phyloP scores from a whole-genome alignment of 2,329 filamentous ascomycete species.

The Claviceps capensis region DNA sequence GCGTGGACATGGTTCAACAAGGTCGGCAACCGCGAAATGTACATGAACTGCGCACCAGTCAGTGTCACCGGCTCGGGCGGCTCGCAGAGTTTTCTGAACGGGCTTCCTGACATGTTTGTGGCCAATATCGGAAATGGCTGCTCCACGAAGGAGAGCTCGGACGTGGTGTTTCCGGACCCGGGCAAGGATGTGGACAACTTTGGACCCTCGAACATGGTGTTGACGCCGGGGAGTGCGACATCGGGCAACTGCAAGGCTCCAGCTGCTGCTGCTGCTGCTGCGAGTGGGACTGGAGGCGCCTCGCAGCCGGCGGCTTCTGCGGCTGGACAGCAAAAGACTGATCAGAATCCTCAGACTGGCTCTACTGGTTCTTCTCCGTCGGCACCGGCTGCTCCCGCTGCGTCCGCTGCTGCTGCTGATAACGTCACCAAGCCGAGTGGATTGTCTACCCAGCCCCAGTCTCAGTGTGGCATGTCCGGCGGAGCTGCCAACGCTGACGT shows the following conservation, averaged over 20 bases:
- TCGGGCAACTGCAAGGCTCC: constrained; percentile 11
- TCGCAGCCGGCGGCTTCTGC: not conserved
- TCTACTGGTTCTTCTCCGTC: no score
- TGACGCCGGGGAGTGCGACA: not conserved
- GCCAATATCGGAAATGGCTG: constrained; percentile 50
- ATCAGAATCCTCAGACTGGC: not conserved
- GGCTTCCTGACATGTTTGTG: constrained; percentile 57
- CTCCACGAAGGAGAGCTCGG: constrained; percentile 31
- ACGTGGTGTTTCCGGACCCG: constrained; percentile 48
- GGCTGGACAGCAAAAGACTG: not conserved
- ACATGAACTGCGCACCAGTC: constrained; percentile 88
- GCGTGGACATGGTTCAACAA: constrained; percentile 96
- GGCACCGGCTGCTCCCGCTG: no score
- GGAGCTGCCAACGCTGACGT: constrained; percentile 6
- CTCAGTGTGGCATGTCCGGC: not conserved
- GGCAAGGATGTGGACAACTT: constrained; percentile 40
- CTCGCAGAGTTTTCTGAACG: constrained; percentile 37
- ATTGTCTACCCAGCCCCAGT: constrained; percentile 16
- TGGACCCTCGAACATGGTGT: constrained; percentile 22
- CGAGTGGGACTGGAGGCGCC: constrained; percentile 5
- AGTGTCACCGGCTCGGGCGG: constrained; percentile 43
- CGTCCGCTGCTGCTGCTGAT: not conserved
- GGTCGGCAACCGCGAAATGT: constrained; percentile 86
- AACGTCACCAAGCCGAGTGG: constrained; percentile 17
- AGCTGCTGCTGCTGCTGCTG: constrained; percentile 5